Percentiles rank a stretch among this genome's conserved stretches.
Evolutionary conservation across 192 early-diverging fungal genomes (phyloP).

Genomic region (Phycomyces nitens): DNA sequence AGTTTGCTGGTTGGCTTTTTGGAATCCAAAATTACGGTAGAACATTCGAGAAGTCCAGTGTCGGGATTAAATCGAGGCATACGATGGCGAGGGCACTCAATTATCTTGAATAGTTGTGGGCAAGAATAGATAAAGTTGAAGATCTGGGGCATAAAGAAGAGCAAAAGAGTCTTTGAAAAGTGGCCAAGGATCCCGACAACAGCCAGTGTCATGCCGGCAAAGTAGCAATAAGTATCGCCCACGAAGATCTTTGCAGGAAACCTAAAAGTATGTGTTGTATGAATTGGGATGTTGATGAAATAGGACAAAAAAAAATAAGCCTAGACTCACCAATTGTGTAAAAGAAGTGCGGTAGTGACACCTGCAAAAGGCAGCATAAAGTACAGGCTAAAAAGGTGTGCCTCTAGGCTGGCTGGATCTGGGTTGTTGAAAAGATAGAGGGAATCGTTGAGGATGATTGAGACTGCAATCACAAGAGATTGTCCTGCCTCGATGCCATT

Average conservation of each 20-base stretch:
- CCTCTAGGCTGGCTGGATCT: constrained; percentile 59
- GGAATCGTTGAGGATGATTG: constrained; percentile 71
- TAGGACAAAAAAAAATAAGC: constrained; percentile 1
- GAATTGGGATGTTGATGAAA: background rate
- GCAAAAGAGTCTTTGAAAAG: constrained; percentile 87
- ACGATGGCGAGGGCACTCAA: constrained; percentile 93
- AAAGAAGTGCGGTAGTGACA: constrained; percentile 75
- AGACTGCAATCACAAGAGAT: constrained; percentile 86
- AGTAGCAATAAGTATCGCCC: constrained; percentile 96
- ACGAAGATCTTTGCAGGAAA: constrained; percentile 91
- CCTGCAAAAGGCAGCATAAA: constrained; percentile 92
- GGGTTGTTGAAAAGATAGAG: constrained; percentile 60
- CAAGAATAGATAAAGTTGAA: constrained; percentile 97
- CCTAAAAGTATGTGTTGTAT: constrained; percentile 34
- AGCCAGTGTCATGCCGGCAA: constrained; percentile 99
- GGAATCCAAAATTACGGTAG: constrained; percentile 24
- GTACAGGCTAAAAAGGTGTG: constrained; percentile 84
- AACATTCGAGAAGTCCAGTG: constrained; percentile 41
- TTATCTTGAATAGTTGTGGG: constrained; percentile 91
- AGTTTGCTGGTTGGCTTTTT: constrained; percentile 37
- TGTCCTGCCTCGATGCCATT: constrained; percentile 97
- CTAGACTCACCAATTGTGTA: constrained; percentile 78
- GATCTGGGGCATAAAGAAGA: constrained; percentile 95
- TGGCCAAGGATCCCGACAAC: constrained; percentile 94
- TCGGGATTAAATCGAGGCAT: constrained; percentile 68